Conservation (phyloP, 345 rosid species). For the Eutrema japonicum region DNA sequence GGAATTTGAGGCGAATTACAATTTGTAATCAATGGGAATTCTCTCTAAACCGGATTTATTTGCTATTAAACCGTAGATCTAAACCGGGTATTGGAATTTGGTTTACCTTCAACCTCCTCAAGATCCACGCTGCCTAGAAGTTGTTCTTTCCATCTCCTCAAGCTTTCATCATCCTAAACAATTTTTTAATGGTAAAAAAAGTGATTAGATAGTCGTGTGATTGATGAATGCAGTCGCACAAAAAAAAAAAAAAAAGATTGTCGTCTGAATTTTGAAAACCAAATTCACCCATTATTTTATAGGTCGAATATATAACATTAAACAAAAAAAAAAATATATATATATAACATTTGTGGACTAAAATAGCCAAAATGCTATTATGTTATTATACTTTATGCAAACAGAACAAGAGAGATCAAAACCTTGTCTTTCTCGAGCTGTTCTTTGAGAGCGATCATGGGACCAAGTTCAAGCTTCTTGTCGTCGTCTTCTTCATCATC, state of each 20-base stretch:
- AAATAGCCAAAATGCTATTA: background rate
- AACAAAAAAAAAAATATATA: background rate
- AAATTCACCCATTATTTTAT: background rate
- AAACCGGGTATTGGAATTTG: conserved; percentile 2
- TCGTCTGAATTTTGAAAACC: background rate
- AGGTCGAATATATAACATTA: background rate
- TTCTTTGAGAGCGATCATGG: conserved; percentile 50
- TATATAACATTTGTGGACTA: conserved; percentile 9
- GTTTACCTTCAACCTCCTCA: conserved; percentile 44
- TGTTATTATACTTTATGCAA: background rate
- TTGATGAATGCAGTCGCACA: too few relatives aligned
- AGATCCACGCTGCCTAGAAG: conserved; percentile 66
- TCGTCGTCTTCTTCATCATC: conserved; percentile 46
- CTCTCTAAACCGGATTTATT: conserved; percentile 6
- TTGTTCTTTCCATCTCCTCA: conserved; percentile 83
- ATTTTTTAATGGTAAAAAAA: background rate
- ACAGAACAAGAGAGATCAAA: background rate
- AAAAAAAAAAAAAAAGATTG: background rate
- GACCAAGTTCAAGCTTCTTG: conserved; percentile 46
- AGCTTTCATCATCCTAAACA: conserved; percentile 76
- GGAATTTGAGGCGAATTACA: background rate
- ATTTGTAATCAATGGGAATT: background rate
- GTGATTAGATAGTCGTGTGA: background rate
- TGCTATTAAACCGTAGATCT: background rate
- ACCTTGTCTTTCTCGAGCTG: conserved; percentile 50